A percentile compares a stretch with the other conserved stretches of the same genome.
Evolutionary conservation across 331 rosid species (phyloP).

Genomic region (Pyracantha coccinea): DNA sequence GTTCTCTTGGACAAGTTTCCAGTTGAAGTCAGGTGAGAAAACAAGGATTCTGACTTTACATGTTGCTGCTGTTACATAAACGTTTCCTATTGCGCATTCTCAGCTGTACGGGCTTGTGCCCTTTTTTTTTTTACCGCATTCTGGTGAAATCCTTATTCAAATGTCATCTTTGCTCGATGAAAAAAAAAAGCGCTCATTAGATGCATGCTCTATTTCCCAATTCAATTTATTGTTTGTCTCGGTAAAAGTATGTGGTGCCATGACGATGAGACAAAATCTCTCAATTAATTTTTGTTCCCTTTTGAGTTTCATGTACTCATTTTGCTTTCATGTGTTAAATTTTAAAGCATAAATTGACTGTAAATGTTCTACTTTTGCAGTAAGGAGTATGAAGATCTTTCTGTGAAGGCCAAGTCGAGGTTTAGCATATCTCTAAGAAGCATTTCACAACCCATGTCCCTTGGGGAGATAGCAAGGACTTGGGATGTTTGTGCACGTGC

Average conservation of each 20-base stretch:
- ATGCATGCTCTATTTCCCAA: too few species aligned
- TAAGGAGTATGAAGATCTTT: slow-evolving; percentile 84
- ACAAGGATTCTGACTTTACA: slow-evolving; percentile 3
- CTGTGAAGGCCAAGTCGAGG: slow-evolving; percentile 73
- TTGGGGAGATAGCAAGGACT: slow-evolving; percentile 77
- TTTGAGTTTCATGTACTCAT: neutral
- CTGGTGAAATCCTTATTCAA: too few species aligned
- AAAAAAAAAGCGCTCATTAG: too few species aligned
- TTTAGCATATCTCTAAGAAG: slow-evolving; percentile 77
- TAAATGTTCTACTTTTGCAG: slow-evolving; percentile 32
- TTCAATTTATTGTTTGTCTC: neutral
- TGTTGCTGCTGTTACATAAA: neutral
- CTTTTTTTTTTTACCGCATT: too few species aligned
- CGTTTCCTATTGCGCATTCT: neutral
- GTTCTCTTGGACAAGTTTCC: slow-evolving; percentile 84
- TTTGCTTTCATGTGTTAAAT: neutral
- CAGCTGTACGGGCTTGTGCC: too few species aligned
- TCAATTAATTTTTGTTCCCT: neutral
- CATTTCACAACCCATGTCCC: slow-evolving; percentile 89
- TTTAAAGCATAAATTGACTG: slow-evolving; percentile 4
- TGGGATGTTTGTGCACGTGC: slow-evolving; percentile 89
- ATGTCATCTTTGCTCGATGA: too few species aligned
- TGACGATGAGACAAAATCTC: neutral
- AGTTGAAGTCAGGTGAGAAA: slow-evolving; percentile 76
- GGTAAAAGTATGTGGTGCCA: neutral